Conservation (phyloP, 2,329 filamentous ascomycete genomes). For the Aspergillus sp. region DNA sequence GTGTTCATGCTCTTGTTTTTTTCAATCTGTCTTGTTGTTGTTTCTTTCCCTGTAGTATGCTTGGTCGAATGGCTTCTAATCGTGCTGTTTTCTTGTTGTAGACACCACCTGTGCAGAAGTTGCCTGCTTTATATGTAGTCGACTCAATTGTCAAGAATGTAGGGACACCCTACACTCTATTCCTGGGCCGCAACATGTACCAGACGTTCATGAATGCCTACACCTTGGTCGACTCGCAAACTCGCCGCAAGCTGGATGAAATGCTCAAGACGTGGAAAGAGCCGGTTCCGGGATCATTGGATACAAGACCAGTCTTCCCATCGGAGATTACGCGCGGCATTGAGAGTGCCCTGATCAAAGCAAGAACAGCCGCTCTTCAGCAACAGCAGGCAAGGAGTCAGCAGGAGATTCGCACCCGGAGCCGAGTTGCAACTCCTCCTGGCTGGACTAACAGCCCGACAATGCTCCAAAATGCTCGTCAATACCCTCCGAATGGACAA, state of each 20-base stretch:
- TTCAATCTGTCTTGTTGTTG: constrained; percentile 6
- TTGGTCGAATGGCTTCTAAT: constrained; percentile 26
- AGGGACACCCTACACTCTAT: constrained; percentile 92
- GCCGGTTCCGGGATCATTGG: constrained; percentile 86
- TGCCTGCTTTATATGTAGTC: constrained; percentile 93
- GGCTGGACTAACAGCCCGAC: constrained; percentile 57
- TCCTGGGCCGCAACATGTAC: constrained; percentile 86
- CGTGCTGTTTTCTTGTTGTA: constrained; percentile 37
- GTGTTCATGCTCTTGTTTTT: constrained; percentile 32
- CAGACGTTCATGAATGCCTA: constrained; percentile 97
- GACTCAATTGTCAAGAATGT: constrained; percentile 99
- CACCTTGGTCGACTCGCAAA: constrained; percentile 72
- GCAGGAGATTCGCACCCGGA: constrained; percentile 49
- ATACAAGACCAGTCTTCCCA: constrained; percentile 86
- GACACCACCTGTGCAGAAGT: constrained; percentile 80
- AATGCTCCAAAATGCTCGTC: constrained; percentile 11
- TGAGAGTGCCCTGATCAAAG: constrained; percentile 88
- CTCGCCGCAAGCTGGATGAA: constrained; percentile 87
- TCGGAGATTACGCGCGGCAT: constrained; percentile 82
- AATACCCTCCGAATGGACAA: constrained; percentile 26
- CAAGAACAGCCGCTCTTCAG: constrained; percentile 52
- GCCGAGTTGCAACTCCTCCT: constrained; percentile 47
- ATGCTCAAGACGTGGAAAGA: constrained; percentile 99
- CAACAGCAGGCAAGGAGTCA: constrained; percentile 47
- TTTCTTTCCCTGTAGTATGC: constrained; percentile 15